A percentile compares a stretch with the other conserved stretches of the same genome.
phyloP scores from a whole-genome alignment of 2,329 filamentous ascomycete genomes.

The Xylaria sp. region DNA sequence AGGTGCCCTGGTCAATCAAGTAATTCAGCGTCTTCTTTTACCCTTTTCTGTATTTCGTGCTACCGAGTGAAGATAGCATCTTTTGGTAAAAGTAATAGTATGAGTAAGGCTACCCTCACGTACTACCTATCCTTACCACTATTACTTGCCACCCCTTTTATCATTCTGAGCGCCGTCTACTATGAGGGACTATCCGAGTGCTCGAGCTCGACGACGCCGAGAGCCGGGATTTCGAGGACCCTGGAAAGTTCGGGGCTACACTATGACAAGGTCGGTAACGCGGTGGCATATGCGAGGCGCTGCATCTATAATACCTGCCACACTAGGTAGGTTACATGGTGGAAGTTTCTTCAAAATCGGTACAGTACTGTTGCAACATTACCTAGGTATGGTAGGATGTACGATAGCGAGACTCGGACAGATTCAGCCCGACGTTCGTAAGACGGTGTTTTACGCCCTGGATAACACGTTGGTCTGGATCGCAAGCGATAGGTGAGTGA shows the following conservation, averaged over 20 bases:
- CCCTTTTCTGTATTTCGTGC: too few species aligned
- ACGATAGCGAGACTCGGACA: background rate
- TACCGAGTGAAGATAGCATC: too few species aligned
- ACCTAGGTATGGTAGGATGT: too few species aligned
- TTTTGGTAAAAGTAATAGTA: too few species aligned
- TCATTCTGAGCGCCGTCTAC: background rate
- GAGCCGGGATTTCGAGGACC: background rate
- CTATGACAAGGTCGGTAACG: background rate
- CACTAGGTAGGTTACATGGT: constrained; percentile 11
- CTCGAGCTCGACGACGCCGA: background rate
- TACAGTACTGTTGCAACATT: background rate
- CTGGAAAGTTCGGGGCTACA: background rate
- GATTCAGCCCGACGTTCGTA: background rate
- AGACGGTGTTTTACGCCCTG: background rate
- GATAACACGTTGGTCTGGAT: background rate
- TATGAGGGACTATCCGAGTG: background rate
- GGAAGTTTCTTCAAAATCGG: background rate
- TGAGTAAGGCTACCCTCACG: too few species aligned
- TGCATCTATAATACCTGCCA: background rate
- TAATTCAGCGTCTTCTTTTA: too few species aligned
- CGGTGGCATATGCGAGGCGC: background rate
- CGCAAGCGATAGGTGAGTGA: background rate
- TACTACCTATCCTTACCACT: too few species aligned
- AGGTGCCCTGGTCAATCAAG: too few species aligned
- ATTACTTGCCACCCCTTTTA: background rate